Percentiles rank a stretch among this genome's conserved stretches.
These are phyloP conservation scores for Fusarium caatingaense DNA, from an alignment of 2,329 filamentous ascomycete genomes.

Conservation along the genomic window DNA sequence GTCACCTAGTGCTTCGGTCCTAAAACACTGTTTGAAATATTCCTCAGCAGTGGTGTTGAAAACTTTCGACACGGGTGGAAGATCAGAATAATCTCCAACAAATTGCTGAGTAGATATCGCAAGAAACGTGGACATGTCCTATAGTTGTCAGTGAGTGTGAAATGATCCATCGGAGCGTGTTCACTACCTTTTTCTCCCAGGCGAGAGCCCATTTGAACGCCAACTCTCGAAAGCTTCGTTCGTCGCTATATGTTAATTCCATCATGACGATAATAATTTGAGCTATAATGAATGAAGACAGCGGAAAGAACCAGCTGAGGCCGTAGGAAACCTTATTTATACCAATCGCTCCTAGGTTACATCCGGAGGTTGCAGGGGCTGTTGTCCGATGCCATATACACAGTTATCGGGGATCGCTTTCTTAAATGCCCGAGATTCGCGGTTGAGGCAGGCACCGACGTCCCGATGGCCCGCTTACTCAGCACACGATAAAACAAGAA, in stretches of 20 bases:
- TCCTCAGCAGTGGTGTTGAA: not conserved
- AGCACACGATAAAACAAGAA: no score
- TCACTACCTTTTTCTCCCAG: not conserved
- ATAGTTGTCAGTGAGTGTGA: not conserved
- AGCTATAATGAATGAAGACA: not conserved
- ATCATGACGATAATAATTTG: accelerated
- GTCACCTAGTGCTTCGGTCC: not conserved
- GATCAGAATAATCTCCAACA: not conserved
- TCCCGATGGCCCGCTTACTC: no score
- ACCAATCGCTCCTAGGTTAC: no score
- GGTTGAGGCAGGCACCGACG: no score
- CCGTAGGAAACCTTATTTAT: not conserved
- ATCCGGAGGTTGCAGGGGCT: accelerated
- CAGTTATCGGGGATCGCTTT: no score
- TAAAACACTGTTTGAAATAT: not conserved
- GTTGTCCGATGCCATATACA: not conserved
- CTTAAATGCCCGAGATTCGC: no score
- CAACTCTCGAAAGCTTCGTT: not conserved
- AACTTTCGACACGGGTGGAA: not conserved
- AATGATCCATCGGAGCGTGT: not conserved
- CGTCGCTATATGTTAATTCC: not conserved
- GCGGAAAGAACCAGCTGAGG: not conserved
- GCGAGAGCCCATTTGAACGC: not conserved
- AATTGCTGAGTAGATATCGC: not conserved
- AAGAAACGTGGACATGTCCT: not conserved